phyloP scores from a whole-genome alignment of 192 early-diverging fungal species.

The Lobulomyces angularis region DNA sequence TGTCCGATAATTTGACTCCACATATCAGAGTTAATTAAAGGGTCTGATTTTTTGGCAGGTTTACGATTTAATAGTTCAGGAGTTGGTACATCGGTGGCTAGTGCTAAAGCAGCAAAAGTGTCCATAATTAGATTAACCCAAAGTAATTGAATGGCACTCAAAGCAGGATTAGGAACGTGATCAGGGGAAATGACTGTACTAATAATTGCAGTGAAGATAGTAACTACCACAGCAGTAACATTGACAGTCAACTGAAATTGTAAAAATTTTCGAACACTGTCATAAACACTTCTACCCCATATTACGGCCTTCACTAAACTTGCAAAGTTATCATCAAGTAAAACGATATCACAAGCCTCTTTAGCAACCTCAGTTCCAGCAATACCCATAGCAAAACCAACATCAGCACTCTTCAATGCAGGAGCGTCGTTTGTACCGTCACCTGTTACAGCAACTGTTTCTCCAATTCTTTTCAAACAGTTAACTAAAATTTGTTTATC shows the following conservation, averaged over 20 bases:
- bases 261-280: slow-evolving; percentile 94
- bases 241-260: slow-evolving; percentile 99
- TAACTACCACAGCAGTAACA: slow-evolving; percentile 40
- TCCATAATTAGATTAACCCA: slow-evolving; percentile 99
- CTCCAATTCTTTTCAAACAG: slow-evolving; percentile 73
- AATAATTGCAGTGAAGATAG: slow-evolving; percentile 29
- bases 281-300: slow-evolving; percentile 95
- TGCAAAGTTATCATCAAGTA: slow-evolving; percentile 98
- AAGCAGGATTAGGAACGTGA: slow-evolving; percentile 41
- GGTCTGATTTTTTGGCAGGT: slow-evolving; percentile 60
- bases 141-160: slow-evolving; percentile 90
- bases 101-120: slow-evolving; percentile 90
- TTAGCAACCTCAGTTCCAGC: slow-evolving; percentile 98
- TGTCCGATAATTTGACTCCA: slow-evolving; percentile 86
- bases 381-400: slow-evolving; percentile 99
- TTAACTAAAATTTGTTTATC: slow-evolving; percentile 94
- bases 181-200: slow-evolving; percentile 15
- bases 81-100: slow-evolving; percentile 87
- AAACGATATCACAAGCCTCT: slow-evolving; percentile 93
- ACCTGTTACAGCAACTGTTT: slow-evolving; percentile 96
- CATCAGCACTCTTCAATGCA: slow-evolving; percentile 86
- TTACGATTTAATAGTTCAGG: slow-evolving; percentile 66
- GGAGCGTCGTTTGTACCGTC: slow-evolving; percentile 99
- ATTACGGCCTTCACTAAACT: slow-evolving; percentile 93
- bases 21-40: slow-evolving; percentile 79